Evolutionary conservation across 23 red algal genomes (phyloP).

Genomic region (Agarophyton chilense): DNA sequence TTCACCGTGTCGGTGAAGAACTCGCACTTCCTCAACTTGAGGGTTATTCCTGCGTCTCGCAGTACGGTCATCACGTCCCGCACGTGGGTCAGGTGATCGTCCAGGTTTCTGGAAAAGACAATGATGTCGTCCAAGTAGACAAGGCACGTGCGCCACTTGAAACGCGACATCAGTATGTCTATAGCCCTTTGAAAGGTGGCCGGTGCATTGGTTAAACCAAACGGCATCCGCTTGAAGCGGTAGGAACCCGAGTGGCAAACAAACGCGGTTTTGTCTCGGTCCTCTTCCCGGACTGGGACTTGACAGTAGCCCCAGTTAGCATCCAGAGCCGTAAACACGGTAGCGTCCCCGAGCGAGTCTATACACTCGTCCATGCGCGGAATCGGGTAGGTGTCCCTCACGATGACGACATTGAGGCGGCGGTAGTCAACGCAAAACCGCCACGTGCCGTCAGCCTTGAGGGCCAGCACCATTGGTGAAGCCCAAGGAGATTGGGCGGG

Average conservation of each 20-base stretch:
- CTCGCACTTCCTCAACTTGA: conserved; percentile 57
- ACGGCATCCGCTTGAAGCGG: conserved; percentile 38
- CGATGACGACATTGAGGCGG: background rate
- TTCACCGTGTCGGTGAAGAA: background rate
- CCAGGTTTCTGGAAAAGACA: conserved; percentile 20
- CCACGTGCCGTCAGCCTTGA: background rate
- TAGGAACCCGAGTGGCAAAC: conserved; percentile 36
- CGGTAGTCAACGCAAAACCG: conserved; percentile 35
- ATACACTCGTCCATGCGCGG: conserved; percentile 59
- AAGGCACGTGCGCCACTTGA: conserved; percentile 10
- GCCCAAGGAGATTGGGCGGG: background rate
- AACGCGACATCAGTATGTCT: conserved; percentile 16
- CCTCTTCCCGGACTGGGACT: background rate
- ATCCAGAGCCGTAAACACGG: conserved; percentile 14
- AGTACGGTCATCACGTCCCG: conserved; percentile 23
- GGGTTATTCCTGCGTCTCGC: background rate
- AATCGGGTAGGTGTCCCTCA: conserved; percentile 1
- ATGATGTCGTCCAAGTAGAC: conserved; percentile 57
- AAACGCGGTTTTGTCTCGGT: conserved; percentile 42
- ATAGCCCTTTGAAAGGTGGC: conserved; percentile 53
- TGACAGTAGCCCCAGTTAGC: conserved; percentile 46
- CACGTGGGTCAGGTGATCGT: conserved; percentile 36
- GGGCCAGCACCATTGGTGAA: conserved; percentile 27
- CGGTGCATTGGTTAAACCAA: conserved; percentile 56
- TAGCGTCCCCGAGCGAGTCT: conserved; percentile 32